phyloP scores from a whole-genome alignment of 345 rosid genomes.

The Aurinia saxatilis region DNA sequence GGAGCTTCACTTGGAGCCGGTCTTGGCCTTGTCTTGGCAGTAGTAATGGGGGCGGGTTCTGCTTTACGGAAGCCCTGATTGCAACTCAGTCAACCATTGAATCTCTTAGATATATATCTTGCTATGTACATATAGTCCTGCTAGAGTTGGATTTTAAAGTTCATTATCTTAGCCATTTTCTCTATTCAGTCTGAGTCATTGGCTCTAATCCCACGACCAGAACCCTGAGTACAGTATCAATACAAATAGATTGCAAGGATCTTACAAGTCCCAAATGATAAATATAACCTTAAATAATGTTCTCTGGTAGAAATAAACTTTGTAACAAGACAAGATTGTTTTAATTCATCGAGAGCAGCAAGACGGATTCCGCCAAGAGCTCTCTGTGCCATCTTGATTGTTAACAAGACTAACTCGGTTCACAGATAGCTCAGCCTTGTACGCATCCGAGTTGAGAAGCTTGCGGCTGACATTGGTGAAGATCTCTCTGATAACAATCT shows the following conservation, averaged over 20 bases:
- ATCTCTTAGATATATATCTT: background rate
- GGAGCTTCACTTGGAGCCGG: constrained; percentile 99
- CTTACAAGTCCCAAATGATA: background rate
- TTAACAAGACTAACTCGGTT: constrained; percentile 64
- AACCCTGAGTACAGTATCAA: background rate
- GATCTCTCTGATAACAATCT: constrained; percentile 78
- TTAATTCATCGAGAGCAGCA: constrained; percentile 40
- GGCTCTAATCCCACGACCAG: background rate
- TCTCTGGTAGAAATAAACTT: background rate
- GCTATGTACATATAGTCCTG: constrained; percentile 14
- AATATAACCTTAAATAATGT: background rate
- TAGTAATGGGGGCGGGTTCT: constrained; percentile 96
- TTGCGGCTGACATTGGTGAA: constrained; percentile 65
- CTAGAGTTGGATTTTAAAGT: background rate
- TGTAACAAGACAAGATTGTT: constrained; percentile 4
- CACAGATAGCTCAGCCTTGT: constrained; percentile 46
- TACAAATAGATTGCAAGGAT: background rate
- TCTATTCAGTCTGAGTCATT: background rate
- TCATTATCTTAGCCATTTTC: background rate
- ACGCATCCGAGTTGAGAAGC: constrained; percentile 49
- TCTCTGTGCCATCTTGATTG: constrained; percentile 29
- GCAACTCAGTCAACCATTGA: background rate
- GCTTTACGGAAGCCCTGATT: constrained; percentile 82
- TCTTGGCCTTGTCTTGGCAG: constrained; percentile 80
- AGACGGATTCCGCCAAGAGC: constrained; percentile 27